A percentile compares a stretch with the other conserved stretches of the same genome.
Conservation (phyloP, 2,329 filamentous ascomycete species). For the Apiospora aurea region DNA sequence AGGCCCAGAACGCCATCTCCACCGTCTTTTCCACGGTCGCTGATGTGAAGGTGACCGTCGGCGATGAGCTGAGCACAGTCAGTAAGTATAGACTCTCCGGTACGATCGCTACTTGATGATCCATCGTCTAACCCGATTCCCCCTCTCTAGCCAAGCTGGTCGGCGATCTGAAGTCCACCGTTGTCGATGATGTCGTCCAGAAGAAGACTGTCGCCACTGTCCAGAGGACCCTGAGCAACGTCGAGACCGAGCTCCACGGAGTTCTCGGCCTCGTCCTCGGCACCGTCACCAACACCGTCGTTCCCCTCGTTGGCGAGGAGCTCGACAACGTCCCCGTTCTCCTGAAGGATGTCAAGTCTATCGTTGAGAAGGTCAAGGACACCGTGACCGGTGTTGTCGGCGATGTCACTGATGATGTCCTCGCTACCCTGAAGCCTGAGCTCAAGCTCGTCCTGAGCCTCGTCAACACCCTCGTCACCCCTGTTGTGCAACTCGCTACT, state of each 20-base stretch:
- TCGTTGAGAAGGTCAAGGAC: conserved; percentile 35
- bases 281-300: conserved; percentile 32
- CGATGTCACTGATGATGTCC: conserved; percentile 33
- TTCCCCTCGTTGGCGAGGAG: conserved; percentile 35
- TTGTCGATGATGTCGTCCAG: conserved; percentile 5
- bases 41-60: conserved; percentile 18
- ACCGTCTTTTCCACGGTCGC: conserved; percentile 30
- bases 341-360: conserved; percentile 32
- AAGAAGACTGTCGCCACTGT: conserved; percentile 30
- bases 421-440: conserved; percentile 37
- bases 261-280: conserved; percentile 32
- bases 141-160: conserved; percentile 28
- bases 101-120: not conserved
- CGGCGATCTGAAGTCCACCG: conserved; percentile 10
- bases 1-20: conserved; percentile 30
- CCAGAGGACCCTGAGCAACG: conserved; percentile 33
- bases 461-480: conserved; percentile 35
- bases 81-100: conserved; percentile 28
- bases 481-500: conserved; percentile 35
- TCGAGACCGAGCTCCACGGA: conserved; percentile 34
- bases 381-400: conserved; percentile 32
- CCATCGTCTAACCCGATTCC: conserved; percentile 26
- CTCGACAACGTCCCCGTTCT: conserved; percentile 35
- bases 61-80: conserved; percentile 27
- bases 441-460: conserved; percentile 37